Conservation (phyloP, 441 rosid genomes). For the Populus hybrid region DNA sequence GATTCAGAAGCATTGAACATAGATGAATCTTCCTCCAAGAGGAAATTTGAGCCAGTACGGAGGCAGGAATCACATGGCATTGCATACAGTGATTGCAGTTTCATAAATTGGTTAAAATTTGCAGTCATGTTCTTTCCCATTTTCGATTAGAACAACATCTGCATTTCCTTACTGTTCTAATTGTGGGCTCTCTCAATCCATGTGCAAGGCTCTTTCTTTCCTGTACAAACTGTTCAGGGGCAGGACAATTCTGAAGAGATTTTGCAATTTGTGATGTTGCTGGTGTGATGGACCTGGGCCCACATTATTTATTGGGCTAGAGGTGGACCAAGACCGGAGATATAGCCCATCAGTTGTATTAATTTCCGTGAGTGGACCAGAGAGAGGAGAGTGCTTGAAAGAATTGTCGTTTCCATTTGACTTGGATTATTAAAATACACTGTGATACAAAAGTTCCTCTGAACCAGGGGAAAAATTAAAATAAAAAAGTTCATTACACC, state of each 20-base stretch:
- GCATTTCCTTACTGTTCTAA: neutral
- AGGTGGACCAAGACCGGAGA: too few relatives aligned
- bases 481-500: too few relatives aligned
- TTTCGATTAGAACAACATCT: neutral
- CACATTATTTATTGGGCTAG: constrained; percentile 31
- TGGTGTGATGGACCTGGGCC: constrained; percentile 27
- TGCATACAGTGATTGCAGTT: neutral
- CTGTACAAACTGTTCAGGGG: constrained; percentile 10
- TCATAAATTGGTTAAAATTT: neutral
- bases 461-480: too few relatives aligned
- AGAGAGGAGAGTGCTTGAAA: too few relatives aligned
- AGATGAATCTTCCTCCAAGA: neutral
- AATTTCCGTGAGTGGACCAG: too few relatives aligned
- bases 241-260: constrained; percentile 16
- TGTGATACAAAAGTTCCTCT: too few relatives aligned
- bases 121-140: neutral
- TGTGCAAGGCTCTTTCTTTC: constrained; percentile 23
- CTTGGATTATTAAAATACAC: too few relatives aligned
- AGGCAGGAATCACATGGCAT: neutral
- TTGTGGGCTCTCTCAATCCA: constrained; percentile 37
- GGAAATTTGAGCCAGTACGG: neutral
- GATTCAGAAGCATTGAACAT: neutral
- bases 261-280: constrained; percentile 11
- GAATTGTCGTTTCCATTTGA: too few relatives aligned
- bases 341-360: too few relatives aligned